phyloP scores from a whole-genome alignment of 805 yeast genomes.

The Nakazawaea siamensis region DNA sequence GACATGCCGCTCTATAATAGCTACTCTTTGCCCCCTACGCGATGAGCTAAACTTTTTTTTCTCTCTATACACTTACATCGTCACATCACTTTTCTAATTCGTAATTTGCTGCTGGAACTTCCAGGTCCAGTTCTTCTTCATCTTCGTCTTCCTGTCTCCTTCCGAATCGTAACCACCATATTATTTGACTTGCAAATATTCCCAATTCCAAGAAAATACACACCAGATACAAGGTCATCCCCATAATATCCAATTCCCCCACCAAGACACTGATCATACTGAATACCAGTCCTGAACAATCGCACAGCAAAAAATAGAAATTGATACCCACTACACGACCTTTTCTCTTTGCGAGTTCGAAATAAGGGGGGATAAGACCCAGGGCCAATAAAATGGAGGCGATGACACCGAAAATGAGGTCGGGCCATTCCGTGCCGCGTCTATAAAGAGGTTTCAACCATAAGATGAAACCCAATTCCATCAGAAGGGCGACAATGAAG shows the following conservation, averaged over 20 bases:
- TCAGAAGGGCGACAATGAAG: slow-evolving; percentile 26
- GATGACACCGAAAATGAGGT: slow-evolving; percentile 36
- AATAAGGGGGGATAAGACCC: slow-evolving; percentile 49
- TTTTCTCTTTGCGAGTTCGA: slow-evolving; percentile 40
- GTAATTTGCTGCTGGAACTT: too few relatives aligned
- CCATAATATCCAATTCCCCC: slow-evolving; percentile 62
- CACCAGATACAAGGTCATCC: slow-evolving; percentile 65
- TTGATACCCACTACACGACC: slow-evolving; percentile 52
- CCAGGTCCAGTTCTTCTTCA: too few relatives aligned
- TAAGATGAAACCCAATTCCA: slow-evolving; percentile 41
- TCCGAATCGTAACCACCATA: slow-evolving; percentile 54
- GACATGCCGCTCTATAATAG: too few relatives aligned
- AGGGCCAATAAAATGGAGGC: slow-evolving; percentile 41
- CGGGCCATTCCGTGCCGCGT: slow-evolving; percentile 37
- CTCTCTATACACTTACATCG: too few relatives aligned
- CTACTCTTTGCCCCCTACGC: too few relatives aligned
- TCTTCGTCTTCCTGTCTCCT: slow-evolving; percentile 12
- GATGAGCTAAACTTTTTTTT: too few relatives aligned
- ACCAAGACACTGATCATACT: slow-evolving; percentile 53
- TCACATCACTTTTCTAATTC: too few relatives aligned
- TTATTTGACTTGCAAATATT: slow-evolving; percentile 56
- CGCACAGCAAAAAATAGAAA: slow-evolving; percentile 40
- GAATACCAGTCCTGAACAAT: slow-evolving; percentile 47
- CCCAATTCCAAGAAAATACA: slow-evolving; percentile 75
- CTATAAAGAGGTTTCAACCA: slow-evolving; percentile 40